A percentile compares a stretch with the other conserved stretches of the same genome.
These are phyloP conservation scores for Ophiostoma sp. DNA, from an alignment of 2,329 filamentous ascomycete species.

Conservation along the genomic window DNA sequence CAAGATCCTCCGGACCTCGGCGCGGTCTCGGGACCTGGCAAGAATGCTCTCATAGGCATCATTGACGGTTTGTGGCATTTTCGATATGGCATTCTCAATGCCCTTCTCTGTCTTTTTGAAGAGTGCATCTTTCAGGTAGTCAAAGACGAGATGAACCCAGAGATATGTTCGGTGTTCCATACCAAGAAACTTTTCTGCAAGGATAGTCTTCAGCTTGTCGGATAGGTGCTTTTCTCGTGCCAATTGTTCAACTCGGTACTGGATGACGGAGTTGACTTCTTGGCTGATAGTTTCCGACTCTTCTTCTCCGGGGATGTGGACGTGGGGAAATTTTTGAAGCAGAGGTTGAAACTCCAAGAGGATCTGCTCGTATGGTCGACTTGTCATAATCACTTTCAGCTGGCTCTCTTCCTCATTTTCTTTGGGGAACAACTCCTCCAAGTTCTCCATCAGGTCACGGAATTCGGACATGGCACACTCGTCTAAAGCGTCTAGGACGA, in stretches of 20 bases:
- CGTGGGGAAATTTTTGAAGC: conserved; percentile 16
- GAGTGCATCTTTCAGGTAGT: neutral
- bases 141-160: conserved; percentile 42
- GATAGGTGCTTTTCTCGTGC: neutral
- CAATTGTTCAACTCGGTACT: conserved; percentile 7
- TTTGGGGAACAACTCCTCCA: neutral
- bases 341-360: conserved; percentile 19
- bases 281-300: conserved; percentile 22
- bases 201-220: conserved; percentile 13
- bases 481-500: conserved; percentile 45
- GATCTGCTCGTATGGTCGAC: conserved; percentile 24
- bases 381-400: conserved; percentile 22
- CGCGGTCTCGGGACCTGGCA: conserved; percentile 27
- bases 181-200: conserved; percentile 30
- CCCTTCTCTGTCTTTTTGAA: conserved; percentile 27
- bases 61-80: conserved; percentile 32
- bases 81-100: conserved; percentile 27
- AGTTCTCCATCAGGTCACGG: neutral
- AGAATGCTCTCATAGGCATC: conserved; percentile 31
- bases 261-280: conserved; percentile 24
- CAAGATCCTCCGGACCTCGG: conserved; percentile 30
- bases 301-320: conserved; percentile 24
- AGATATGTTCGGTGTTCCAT: conserved; percentile 41
- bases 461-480: conserved; percentile 26
- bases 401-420: neutral